Evolutionary conservation across 306 rosid species (phyloP).

Genomic region (Medicago truncatula): MtrunA17r5.0-ANR NC_053045.1:41617501-41618000

Average conservation of each 20-base stretch:
- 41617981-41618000: conserved; percentile 89
- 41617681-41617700: too few relatives aligned
- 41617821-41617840: conserved; percentile 66
- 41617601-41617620: background rate
- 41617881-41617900: conserved; percentile 60
- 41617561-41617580: conserved; percentile 79
- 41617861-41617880: conserved; percentile 66
- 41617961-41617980: conserved; percentile 95
- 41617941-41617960: conserved; percentile 93
- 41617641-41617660: background rate
- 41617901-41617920: conserved; percentile 56
- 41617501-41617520: conserved; percentile 67
- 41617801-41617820: conserved; percentile 63
- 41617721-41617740: too few relatives aligned
- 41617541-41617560: conserved; percentile 75
- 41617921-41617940: conserved; percentile 82
- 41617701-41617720: too few relatives aligned
- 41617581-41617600: conserved; percentile 72
- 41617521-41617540: conserved; percentile 83
- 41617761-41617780: conserved; percentile 2
- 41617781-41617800: conserved; percentile 71
- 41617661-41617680: background rate
- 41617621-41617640: background rate
- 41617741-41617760: background rate
- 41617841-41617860: conserved; percentile 59